phyloP scores from a whole-genome alignment of 2,329 filamentous ascomycete genomes.

The Corynespora cassiicola region DNA sequence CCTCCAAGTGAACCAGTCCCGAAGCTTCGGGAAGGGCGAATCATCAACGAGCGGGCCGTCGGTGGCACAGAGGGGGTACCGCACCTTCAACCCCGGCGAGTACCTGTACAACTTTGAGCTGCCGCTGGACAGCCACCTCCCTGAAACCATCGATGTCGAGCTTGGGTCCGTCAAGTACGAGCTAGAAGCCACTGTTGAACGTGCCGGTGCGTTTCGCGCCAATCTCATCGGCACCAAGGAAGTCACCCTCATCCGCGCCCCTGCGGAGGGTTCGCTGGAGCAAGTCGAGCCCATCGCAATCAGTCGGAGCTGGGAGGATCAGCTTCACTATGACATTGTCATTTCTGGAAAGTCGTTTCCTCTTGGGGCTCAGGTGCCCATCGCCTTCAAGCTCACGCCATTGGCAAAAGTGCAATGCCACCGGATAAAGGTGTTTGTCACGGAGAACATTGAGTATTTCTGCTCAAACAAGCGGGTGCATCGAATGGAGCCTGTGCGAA shows the following conservation, averaged over 20 bases:
- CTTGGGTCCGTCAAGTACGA: conserved; percentile 89
- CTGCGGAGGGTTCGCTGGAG: conserved; percentile 86
- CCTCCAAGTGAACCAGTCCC: conserved; percentile 78
- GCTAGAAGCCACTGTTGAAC: conserved; percentile 82
- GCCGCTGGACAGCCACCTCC: conserved; percentile 77
- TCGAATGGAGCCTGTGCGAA: conserved; percentile 81
- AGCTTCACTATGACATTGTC: conserved; percentile 93
- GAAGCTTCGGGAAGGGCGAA: conserved; percentile 85
- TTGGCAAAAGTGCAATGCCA: conserved; percentile 93
- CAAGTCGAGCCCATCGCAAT: conserved; percentile 94
- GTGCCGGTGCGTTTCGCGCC: conserved; percentile 86
- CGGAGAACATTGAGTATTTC: conserved; percentile 90
- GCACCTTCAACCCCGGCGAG: conserved; percentile 79
- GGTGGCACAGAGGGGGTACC: conserved; percentile 80
- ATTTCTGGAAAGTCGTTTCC: conserved; percentile 96
- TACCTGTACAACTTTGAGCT: conserved; percentile 82
- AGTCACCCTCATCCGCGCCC: conserved; percentile 82
- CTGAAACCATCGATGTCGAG: conserved; percentile 86
- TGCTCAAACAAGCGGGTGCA: conserved; percentile 86
- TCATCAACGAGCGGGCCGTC: conserved; percentile 60
- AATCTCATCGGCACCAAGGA: conserved; percentile 85
- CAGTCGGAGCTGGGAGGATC: conserved; percentile 91
- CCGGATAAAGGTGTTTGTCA: conserved; percentile 88
- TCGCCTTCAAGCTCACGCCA: conserved; percentile 92
- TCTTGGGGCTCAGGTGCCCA: conserved; percentile 84